Conservation (phyloP, 2,329 filamentous ascomycete genomes). For the Magnaporthiopsis poae region DNA sequence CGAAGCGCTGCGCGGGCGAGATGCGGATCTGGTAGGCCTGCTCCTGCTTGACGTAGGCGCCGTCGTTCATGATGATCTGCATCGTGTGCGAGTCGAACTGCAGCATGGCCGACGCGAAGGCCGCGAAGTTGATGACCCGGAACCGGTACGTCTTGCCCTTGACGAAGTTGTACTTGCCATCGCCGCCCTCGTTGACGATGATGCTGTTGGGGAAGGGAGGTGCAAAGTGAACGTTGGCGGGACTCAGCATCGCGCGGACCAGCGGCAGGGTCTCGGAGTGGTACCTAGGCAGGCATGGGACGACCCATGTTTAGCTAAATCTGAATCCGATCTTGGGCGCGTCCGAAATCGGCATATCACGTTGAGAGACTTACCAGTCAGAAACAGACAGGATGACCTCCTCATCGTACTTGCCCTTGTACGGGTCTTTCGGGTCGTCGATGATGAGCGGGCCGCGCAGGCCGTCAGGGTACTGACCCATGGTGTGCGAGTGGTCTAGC, state of each 20-base stretch:
- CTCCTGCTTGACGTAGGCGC: constrained; percentile 28
- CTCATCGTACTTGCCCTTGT: constrained; percentile 42
- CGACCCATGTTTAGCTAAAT: background rate
- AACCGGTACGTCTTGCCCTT: constrained; percentile 37
- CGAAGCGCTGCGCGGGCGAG: constrained; percentile 35
- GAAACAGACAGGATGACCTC: constrained; percentile 47
- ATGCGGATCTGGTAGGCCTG: constrained; percentile 30
- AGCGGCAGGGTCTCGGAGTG: constrained; percentile 28
- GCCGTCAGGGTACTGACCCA: constrained; percentile 59
- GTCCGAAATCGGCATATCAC: background rate
- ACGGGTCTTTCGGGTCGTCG: constrained; percentile 46
- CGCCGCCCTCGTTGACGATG: constrained; percentile 33
- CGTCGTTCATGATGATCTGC: constrained; percentile 36
- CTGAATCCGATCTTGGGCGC: too few relatives aligned
- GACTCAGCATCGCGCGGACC: constrained; percentile 29
- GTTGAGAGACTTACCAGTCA: constrained; percentile 24
- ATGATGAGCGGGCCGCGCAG: constrained; percentile 52
- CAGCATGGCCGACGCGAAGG: constrained; percentile 32
- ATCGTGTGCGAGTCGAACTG: constrained; percentile 35
- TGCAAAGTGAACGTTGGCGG: constrained; percentile 28
- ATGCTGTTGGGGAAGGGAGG: constrained; percentile 33
- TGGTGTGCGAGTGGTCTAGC: constrained; percentile 51
- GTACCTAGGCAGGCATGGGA: constrained; percentile 24
- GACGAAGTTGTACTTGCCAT: constrained; percentile 26
- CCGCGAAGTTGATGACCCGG: constrained; percentile 36